A percentile compares a stretch with the other conserved stretches of the same genome.
These are phyloP conservation scores for Aspergillus sp. DNA, from an alignment of 2,329 filamentous ascomycete species.

Conservation along the genomic window DNA sequence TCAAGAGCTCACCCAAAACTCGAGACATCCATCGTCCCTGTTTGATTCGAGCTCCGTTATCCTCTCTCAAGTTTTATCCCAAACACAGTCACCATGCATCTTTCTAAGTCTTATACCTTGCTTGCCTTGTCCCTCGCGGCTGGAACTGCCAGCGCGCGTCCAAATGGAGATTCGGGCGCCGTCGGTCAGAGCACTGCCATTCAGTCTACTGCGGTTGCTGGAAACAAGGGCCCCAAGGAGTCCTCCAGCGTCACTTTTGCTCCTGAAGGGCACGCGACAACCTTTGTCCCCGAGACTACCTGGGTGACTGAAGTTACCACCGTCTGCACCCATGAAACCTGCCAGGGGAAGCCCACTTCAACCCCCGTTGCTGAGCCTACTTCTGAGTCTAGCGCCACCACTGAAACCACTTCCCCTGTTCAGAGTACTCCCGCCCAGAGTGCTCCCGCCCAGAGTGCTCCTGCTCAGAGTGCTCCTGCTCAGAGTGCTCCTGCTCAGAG, in stretches of 20 bases:
- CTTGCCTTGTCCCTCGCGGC: conserved; percentile 21
- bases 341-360: background rate
- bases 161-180: background rate
- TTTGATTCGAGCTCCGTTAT: background rate
- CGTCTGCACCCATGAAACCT: background rate
- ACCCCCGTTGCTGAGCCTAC: conserved; percentile 5
- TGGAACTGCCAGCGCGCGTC: conserved; percentile 13
- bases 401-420: background rate
- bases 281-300: background rate
- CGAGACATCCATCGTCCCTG: background rate
- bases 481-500: conserved; percentile 8
- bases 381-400: conserved; percentile 6
- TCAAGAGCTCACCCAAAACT: background rate
- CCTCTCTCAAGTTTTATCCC: background rate
- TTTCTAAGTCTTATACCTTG: conserved; percentile 22
- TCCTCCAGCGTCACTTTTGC: background rate
- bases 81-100: conserved; percentile 27
- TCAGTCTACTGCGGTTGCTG: background rate
- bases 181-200: background rate
- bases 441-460: conserved; percentile 10
- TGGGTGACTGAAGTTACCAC: background rate
- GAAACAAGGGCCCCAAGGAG: background rate
- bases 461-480: background rate
- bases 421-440: conserved; percentile 11
- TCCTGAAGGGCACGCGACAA: background rate